phyloP scores from a whole-genome alignment of 2,329 filamentous ascomycete genomes.

The Acephala macrosclerotiorum region DNA sequence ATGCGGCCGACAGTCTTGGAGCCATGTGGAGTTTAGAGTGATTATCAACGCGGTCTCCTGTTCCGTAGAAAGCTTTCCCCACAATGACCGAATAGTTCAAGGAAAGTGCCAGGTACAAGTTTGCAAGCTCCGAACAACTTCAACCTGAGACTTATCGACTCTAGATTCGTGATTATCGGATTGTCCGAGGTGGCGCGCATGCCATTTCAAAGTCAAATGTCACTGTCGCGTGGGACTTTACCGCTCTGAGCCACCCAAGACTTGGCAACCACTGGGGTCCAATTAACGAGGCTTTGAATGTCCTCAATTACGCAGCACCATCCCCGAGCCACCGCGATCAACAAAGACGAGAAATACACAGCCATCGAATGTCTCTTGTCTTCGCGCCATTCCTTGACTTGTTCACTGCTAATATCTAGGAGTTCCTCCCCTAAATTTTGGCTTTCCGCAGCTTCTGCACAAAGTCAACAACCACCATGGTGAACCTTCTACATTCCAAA shows the following conservation, averaged over 20 bases:
- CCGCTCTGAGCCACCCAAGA: neutral
- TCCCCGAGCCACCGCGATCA: neutral
- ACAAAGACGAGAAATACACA: slow-evolving; percentile 1
- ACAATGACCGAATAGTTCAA: too few relatives aligned
- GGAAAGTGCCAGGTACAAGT: too few relatives aligned
- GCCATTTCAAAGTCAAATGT: neutral
- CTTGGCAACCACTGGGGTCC: neutral
- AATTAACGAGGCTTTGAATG: neutral
- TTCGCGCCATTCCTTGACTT: neutral
- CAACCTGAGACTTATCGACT: too few relatives aligned
- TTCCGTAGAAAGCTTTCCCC: too few relatives aligned
- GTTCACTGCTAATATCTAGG: neutral
- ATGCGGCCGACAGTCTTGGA: too few relatives aligned
- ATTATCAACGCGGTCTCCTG: too few relatives aligned
- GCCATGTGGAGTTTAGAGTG: too few relatives aligned
- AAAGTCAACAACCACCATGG: slow-evolving; percentile 15
- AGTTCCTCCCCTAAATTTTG: neutral
- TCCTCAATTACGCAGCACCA: neutral
- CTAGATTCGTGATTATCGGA: too few relatives aligned
- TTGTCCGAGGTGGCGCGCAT: too few relatives aligned
- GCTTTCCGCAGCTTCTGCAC: neutral
- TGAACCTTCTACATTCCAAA: slow-evolving; percentile 24
- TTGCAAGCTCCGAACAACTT: too few relatives aligned
- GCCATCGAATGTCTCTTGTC: neutral
- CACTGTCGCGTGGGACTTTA: neutral